phyloP scores from a whole-genome alignment of 805 yeast genomes.

The Candida ortonii region DNA sequence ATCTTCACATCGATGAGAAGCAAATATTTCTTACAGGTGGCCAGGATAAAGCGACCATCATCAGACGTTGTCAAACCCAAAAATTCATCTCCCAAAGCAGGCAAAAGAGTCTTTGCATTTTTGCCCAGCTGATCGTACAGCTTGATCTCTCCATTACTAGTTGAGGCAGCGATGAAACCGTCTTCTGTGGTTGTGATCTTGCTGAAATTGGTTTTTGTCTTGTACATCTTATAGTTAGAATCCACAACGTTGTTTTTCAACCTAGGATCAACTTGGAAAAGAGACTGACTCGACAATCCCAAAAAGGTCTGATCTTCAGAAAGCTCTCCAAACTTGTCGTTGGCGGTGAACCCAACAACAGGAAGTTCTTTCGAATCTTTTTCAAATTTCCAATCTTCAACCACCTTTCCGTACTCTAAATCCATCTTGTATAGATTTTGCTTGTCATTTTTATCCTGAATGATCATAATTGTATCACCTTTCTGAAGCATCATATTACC shows the following conservation, averaged over 20 bases:
- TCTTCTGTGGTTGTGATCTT: slow-evolving; percentile 66
- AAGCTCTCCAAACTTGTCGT: slow-evolving; percentile 69
- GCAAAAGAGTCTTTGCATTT: slow-evolving; percentile 73
- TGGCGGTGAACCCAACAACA: slow-evolving; percentile 62
- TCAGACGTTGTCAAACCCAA: slow-evolving; percentile 67
- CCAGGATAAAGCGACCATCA: slow-evolving; percentile 79
- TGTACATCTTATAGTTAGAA: slow-evolving; percentile 51
- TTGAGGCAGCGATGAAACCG: slow-evolving; percentile 77
- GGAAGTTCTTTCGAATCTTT: slow-evolving; percentile 36
- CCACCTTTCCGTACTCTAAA: slow-evolving; percentile 70
- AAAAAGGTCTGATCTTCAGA: slow-evolving; percentile 70
- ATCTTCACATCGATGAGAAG: slow-evolving; percentile 66
- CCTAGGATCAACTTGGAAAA: slow-evolving; percentile 83
- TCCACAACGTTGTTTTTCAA: slow-evolving; percentile 59
- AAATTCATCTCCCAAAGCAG: slow-evolving; percentile 78
- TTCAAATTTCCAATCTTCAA: slow-evolving; percentile 77
- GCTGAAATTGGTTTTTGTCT: slow-evolving; percentile 52
- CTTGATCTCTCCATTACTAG: slow-evolving; percentile 71
- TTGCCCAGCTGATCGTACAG: slow-evolving; percentile 70
- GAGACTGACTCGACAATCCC: slow-evolving; percentile 62
- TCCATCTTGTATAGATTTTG: slow-evolving; percentile 69
- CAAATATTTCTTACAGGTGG: slow-evolving; percentile 72
- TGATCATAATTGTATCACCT: slow-evolving; percentile 64
- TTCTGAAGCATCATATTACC: slow-evolving; percentile 71
- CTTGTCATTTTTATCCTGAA: slow-evolving; percentile 50